Percentiles rank a stretch among this genome's conserved stretches.
phyloP scores from a whole-genome alignment of 306 rosid species.

The Glycine tomentella region DNA sequence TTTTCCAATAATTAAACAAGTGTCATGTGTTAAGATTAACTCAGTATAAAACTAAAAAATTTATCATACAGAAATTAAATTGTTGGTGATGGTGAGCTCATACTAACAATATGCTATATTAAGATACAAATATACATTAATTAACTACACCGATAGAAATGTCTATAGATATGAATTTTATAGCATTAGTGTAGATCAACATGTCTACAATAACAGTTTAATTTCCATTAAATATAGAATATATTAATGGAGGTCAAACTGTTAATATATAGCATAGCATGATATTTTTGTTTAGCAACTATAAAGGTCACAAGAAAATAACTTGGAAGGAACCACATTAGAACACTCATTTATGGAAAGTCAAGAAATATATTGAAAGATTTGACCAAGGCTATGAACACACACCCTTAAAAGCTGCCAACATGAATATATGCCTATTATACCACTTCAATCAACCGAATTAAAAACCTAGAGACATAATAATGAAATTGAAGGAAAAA shows the following conservation, averaged over 20 bases:
- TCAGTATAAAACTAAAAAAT: too few relatives aligned
- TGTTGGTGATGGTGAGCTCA: not conserved
- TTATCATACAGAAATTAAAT: too few relatives aligned
- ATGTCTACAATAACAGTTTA: not conserved
- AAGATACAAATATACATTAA: not conserved
- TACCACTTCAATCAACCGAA: slow-evolving; percentile 35
- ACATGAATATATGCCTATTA: slow-evolving; percentile 16
- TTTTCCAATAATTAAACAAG: not conserved
- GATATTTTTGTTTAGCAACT: not conserved
- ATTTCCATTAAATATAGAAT: not conserved
- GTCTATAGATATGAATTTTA: not conserved
- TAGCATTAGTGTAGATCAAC: not conserved
- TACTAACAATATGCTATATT: not conserved
- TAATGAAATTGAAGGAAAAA: slow-evolving; percentile 39
- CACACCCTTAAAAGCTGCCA: slow-evolving; percentile 14
- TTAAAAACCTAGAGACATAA: slow-evolving; percentile 23
- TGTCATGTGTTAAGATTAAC: too few relatives aligned
- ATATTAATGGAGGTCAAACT: not conserved
- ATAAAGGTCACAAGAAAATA: not conserved
- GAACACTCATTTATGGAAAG: slow-evolving; percentile 7
- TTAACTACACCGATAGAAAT: not conserved
- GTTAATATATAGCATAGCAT: not conserved
- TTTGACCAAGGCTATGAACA: slow-evolving; percentile 10
- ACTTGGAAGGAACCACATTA: not conserved
- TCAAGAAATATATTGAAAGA: not conserved